Evolutionary conservation across 371 early-diverging fungal genomes (phyloP), one percentile per base, ranked within the genome.

Genomic region (Vairimorpha ceranae): DNA sequence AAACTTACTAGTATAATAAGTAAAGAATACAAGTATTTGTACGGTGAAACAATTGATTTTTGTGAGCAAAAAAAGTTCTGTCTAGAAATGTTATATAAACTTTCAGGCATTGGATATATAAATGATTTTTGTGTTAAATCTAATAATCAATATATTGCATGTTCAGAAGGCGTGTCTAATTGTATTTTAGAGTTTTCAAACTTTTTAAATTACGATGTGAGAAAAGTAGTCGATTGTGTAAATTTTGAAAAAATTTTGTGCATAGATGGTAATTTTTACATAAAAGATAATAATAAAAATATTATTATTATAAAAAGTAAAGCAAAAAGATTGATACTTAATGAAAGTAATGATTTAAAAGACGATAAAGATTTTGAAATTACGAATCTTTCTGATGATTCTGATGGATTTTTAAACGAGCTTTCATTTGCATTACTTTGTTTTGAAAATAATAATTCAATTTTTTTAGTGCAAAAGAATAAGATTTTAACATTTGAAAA

Each of bases 21-120:
- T 19, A 56, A 67, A 21, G 68, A 67, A 41, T 67, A 67, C 54
- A 56, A 52, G n/a, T 54, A 25, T 25, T 36, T 67, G 8, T 67
- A 54, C 15, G 56, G 36, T n/a, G 36, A 12, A 15, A 36, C 38
- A 14, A 38, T 56, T 0, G 54, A 67, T 4, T 32, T 30, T 19
- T 45, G 33, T n/a, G 8, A 25, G 10, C 32, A 38, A 17, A 56
- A 67, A 7, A 23, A 7, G 14, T 36, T 67, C 14, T 25, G n/a
- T 4, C 29, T 67, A 14, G 33, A 67, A 15, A 35, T n/a, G n/a
- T 35, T 52, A 52, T 52, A 67, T 25, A 48, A 35, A 25, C 36
- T 67, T 48, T n/a, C 68, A 33, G 56, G 56, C 19, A 52, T 67
- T 36, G 68, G 68, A n/a, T 30, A 38, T 35, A 25, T 67, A 36